These are phyloP conservation scores for Gastrolobium bilobum DNA, from an alignment of 306 rosid genomes.

Conservation along the genomic window DNA sequence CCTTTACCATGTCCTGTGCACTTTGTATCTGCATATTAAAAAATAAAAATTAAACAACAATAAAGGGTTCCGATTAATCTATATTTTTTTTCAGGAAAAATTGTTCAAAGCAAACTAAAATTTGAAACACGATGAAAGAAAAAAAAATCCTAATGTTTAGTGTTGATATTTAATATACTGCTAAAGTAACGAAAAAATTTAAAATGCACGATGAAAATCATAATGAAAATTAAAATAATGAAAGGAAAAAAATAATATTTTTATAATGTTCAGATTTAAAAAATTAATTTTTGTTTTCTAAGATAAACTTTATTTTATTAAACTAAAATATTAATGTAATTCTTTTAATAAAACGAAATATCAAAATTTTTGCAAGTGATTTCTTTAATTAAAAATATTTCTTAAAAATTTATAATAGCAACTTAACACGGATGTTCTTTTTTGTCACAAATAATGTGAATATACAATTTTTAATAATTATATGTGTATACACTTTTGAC, in stretches of 20 bases:
- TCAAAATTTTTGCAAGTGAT: no score
- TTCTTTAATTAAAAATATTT: no score
- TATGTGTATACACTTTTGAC: no score
- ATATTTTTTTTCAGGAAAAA: not conserved
- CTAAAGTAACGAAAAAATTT: not conserved
- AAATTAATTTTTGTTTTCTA: no score
- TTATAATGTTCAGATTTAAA: no score
- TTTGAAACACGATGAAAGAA: not conserved
- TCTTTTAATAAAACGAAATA: no score
- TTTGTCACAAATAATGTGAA: not conserved
- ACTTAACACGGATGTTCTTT: no score
- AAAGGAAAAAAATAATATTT: not conserved
- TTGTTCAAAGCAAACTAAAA: not conserved
- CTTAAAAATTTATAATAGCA: no score
- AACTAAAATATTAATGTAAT: no score
- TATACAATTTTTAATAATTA: no score
- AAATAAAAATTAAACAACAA: not conserved
- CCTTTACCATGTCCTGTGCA: constrained; percentile 49
- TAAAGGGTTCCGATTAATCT: not conserved
- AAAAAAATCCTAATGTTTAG: not conserved
- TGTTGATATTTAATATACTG: not conserved
- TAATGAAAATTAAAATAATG: not conserved
- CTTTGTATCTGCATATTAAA: constrained; percentile 4
- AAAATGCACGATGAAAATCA: not conserved
- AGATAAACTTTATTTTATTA: no score